These are phyloP conservation scores for Saprolegnia parasitica DNA, from an alignment of 352 stramenopile species.

Conservation along the genomic window DNA sequence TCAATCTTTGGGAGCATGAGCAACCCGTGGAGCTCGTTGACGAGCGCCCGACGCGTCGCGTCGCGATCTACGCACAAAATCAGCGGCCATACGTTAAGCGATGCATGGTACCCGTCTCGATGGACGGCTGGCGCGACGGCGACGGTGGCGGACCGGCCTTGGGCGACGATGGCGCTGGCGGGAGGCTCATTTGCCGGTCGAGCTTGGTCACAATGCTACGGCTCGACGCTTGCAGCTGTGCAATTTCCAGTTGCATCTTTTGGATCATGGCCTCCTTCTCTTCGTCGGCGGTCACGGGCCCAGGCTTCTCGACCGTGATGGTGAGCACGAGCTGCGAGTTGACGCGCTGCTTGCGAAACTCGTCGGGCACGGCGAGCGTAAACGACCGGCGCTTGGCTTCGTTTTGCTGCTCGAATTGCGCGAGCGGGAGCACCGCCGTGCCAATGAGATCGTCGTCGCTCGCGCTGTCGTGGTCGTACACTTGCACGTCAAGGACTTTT, in stretches of 20 bases:
- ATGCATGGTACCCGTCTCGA: background rate
- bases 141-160: background rate
- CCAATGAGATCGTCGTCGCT: slow-evolving; percentile 22
- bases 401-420: slow-evolving; percentile 12
- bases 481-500: slow-evolving; percentile 21
- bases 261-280: background rate
- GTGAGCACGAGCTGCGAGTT: slow-evolving; percentile 21
- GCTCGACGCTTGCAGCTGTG: background rate
- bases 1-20: slow-evolving; percentile 16
- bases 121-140: background rate
- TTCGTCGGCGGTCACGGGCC: background rate
- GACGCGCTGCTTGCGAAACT: slow-evolving; percentile 14
- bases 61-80: background rate
- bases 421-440: slow-evolving; percentile 6
- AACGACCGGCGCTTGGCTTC: background rate
- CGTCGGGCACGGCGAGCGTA: slow-evolving; percentile 15
- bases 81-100: background rate
- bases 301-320: slow-evolving; percentile 1
- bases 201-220: background rate
- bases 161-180: background rate
- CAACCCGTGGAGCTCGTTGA: slow-evolving; percentile 23
- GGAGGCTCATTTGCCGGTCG: background rate
- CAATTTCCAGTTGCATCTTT: background rate
- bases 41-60: background rate
- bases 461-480: slow-evolving; percentile 14